Evolutionary conservation across 2,329 filamentous ascomycete genomes (phyloP).

Genomic region (Sordariomycetes sp.): DNA sequence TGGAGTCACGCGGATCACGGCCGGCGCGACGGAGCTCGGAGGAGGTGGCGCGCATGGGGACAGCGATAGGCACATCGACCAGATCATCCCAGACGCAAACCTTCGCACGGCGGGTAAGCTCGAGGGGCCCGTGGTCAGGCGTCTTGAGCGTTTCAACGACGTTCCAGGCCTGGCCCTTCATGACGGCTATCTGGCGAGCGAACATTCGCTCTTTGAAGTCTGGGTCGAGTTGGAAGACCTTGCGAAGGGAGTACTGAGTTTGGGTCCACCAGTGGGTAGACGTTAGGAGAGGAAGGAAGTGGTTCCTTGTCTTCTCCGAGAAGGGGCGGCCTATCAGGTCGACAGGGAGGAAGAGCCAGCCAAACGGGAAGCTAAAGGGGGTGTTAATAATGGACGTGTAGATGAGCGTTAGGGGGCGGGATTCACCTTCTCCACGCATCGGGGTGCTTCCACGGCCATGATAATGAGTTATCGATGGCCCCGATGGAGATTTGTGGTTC

Average conservation of each 20-base stretch:
- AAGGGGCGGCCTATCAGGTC: slow-evolving; percentile 94
- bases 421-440: slow-evolving; percentile 64
- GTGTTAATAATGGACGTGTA: slow-evolving; percentile 12
- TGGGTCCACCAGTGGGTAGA: slow-evolving; percentile 96
- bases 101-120: slow-evolving; percentile 79
- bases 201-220: slow-evolving; percentile 99
- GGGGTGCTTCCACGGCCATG: slow-evolving; percentile 98
- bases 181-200: slow-evolving; percentile 92
- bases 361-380: slow-evolving; percentile 79
- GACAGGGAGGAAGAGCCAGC: slow-evolving; percentile 95
- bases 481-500: slow-evolving; percentile 64
- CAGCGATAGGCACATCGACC: slow-evolving; percentile 89
- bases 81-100: slow-evolving; percentile 98
- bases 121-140: slow-evolving; percentile 81
- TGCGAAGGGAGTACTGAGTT: slow-evolving; percentile 75
- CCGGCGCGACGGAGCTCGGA: slow-evolving; percentile 69
- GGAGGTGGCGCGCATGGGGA: slow-evolving; percentile 76
- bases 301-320: slow-evolving; percentile 82
- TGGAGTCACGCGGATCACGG: slow-evolving; percentile 26
- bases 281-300: slow-evolving; percentile 91
- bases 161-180: slow-evolving; percentile 99
- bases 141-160: slow-evolving; percentile 96
- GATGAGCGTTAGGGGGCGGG: neutral
- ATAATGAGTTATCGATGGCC: slow-evolving; percentile 94
- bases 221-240: slow-evolving; percentile 80